These are phyloP conservation scores for Dactylellina parvicollis DNA, from an alignment of 2,329 filamentous ascomycete genomes.

Conservation along the genomic window DNA sequence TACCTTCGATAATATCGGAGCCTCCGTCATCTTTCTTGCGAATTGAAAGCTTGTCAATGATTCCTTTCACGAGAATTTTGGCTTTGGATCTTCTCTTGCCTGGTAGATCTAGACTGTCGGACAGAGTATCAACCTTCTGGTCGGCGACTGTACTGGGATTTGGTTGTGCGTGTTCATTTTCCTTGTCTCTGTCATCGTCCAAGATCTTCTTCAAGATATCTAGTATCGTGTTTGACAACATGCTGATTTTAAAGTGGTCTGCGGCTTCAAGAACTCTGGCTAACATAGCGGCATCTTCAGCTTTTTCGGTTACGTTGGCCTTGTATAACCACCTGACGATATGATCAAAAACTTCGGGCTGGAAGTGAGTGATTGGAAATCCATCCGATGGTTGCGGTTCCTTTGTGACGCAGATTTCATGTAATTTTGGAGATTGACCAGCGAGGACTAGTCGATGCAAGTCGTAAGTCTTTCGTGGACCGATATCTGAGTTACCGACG, in stretches of 20 bases:
- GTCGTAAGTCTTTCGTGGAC: background rate
- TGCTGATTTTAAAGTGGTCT: conserved; percentile 2
- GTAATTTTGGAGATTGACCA: conserved; percentile 17
- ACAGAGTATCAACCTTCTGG: background rate
- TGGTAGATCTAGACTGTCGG: no score
- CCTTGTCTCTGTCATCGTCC: conserved; percentile 1
- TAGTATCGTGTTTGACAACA: conserved; percentile 1
- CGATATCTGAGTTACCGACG: background rate
- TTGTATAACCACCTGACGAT: conserved; percentile 46
- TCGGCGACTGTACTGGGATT: conserved; percentile 2
- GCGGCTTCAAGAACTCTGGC: conserved; percentile 26
- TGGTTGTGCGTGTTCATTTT: background rate
- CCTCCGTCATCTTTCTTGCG: background rate
- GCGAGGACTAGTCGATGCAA: conserved; percentile 29
- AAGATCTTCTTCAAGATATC: conserved; percentile 1
- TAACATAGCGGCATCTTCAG: conserved; percentile 13
- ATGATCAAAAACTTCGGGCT: conserved; percentile 35
- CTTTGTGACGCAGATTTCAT: conserved; percentile 1
- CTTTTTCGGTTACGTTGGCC: background rate
- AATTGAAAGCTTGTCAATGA: background rate
- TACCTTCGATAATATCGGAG: background rate
- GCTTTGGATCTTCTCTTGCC: background rate
- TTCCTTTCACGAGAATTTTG: background rate
- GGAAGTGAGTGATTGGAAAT: conserved; percentile 13
- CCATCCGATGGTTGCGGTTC: background rate